Conservation (phyloP, 495 filamentous ascomycete genomes). For the Penicillium simplicissimum region DNA sequence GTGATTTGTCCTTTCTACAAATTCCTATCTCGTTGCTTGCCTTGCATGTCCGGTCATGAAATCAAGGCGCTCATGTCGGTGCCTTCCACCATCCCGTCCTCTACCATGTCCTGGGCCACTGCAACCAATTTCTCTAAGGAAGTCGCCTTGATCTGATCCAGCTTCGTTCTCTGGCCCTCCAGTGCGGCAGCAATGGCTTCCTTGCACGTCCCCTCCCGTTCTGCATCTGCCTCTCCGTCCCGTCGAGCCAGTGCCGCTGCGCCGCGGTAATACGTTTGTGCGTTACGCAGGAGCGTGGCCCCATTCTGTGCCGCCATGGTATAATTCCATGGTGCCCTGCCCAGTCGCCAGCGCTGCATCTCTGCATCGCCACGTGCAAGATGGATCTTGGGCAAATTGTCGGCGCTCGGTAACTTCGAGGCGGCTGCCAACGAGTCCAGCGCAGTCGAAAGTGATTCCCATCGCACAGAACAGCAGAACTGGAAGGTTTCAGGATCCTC, state of each 20-base stretch:
- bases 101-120: constrained; percentile 50
- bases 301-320: constrained; percentile 49
- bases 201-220: constrained; percentile 47
- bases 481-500: constrained; percentile 29
- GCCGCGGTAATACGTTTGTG: constrained; percentile 64
- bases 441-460: constrained; percentile 51
- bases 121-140: constrained; percentile 34
- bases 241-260: constrained; percentile 50
- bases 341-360: constrained; percentile 57
- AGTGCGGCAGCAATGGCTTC: constrained; percentile 49
- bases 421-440: constrained; percentile 53
- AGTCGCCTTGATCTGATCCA: constrained; percentile 37
- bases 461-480: constrained; percentile 40
- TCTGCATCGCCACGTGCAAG: constrained; percentile 63
- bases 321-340: constrained; percentile 48
- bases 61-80: constrained; percentile 39
- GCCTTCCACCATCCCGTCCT: constrained; percentile 47
- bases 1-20: background rate
- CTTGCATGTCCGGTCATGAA: constrained; percentile 28
- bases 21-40: background rate
- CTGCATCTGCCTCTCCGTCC: constrained; percentile 44
- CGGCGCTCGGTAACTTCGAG: constrained; percentile 49
- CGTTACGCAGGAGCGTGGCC: constrained; percentile 57
- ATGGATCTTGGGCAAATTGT: constrained; percentile 61
- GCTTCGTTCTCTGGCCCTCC: constrained; percentile 42